Evolutionary conservation across 73 alveolate species (phyloP), one percentile per base, ranked within the genome.

Genomic region (Uronychia setigera): DNA sequence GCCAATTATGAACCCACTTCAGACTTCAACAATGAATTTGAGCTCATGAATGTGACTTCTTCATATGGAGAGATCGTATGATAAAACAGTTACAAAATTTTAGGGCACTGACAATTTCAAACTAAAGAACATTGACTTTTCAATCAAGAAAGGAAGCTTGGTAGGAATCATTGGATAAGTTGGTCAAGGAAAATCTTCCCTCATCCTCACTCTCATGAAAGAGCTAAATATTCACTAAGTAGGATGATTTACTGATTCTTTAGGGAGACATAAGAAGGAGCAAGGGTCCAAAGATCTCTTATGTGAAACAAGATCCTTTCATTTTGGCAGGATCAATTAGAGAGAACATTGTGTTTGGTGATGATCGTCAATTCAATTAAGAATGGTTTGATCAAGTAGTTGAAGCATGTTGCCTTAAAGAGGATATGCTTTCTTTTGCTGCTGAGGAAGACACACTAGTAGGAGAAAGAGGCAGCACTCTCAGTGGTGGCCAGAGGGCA

Each of bases 401-500:
- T 33, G 88, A 95, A 26, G 93, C 94, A 0, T 96, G 98, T 35
- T 90, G 89, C 59, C 81, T 96, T 74, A 79, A 76, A 1, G 91
- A 85, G 31, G 99, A 96, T 82, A 82, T 96, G 59, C 60, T 84
- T 60, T 85, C 85, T 35, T 92, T 94, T 26, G 83, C 92, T 30
- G 81, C 82, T 46, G 97, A 96, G 35, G 99, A 96, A 79, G 81
- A 85, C 76, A 96, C 99, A n/a, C 92, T 87, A 81, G 86, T 96
- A 1, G 99, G 99, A 0, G 98, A 94, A 88, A 92, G 92, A 82
- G 99, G 99, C 58, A 93, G 85, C 26, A 90, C 93, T 82, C 81
- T 96, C 80, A 88, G 97, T 57, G 99, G 99, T 25, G 99, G 99
- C 1, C 98, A 96, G 93, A 92, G 92, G 78, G 98, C 98, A 9